A percentile compares a stretch with the other conserved stretches of the same genome.
Evolutionary conservation across 73 alveolate species (phyloP).

Genomic region (Paramecium sexaurelia): DNA sequence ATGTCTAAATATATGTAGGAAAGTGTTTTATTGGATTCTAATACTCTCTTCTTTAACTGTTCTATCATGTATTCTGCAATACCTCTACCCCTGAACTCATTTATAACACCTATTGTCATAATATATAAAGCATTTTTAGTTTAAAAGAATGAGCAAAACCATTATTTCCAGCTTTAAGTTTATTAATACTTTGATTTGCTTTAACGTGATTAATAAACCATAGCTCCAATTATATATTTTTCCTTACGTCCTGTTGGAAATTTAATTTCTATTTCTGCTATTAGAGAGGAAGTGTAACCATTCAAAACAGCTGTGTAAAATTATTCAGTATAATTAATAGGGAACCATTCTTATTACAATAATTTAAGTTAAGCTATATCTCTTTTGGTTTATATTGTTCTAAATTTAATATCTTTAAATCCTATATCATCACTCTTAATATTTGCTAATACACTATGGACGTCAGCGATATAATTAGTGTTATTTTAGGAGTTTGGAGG

Average conservation of each 20-base stretch:
- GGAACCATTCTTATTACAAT: conserved; percentile 63
- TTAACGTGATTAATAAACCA: background rate
- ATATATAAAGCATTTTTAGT: conserved; percentile 29
- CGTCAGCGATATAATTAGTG: conserved; percentile 29
- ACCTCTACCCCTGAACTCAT: conserved; percentile 46
- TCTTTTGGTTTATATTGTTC: conserved; percentile 1
- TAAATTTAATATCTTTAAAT: background rate
- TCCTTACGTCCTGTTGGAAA: conserved; percentile 28
- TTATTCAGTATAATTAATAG: conserved; percentile 19
- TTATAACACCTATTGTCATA: conserved; percentile 52
- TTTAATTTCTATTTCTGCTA: conserved; percentile 57
- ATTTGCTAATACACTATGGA: background rate
- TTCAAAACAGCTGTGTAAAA: conserved; percentile 23
- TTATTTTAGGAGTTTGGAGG: conserved; percentile 57
- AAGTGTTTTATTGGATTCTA: background rate
- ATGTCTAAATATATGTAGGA: conserved; percentile 49
- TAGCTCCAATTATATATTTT: conserved; percentile 46
- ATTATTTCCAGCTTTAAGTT: background rate
- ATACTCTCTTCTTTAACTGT: conserved; percentile 19
- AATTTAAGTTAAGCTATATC: conserved; percentile 51
- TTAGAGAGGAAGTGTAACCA: background rate
- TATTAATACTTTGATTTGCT: conserved; percentile 8
- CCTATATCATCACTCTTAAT: background rate
- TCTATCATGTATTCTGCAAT: conserved; percentile 55
- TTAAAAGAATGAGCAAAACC: conserved; percentile 37